Base-by-base conservation (phyloP, 1,139 yeast species). In the Saccharomycopsis phalli region DNA sequence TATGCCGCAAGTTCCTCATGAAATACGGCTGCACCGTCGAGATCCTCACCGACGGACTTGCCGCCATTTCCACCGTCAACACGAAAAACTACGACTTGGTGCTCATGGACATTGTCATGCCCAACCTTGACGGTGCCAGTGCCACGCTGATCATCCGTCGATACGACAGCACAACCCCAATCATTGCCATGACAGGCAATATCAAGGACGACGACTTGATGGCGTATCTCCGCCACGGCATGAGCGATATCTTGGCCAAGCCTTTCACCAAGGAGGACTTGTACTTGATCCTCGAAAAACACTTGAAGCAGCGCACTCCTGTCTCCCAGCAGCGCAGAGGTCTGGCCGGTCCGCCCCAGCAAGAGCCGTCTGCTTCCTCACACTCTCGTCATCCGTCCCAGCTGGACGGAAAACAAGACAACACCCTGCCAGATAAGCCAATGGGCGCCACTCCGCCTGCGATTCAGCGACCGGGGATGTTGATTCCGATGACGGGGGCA, bases 21-120 rank as follows among this genome's bases (percentile, higher is more conserved):
- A 82, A 84, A 54, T 86, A 82, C 56, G 97, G 97, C 1, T 88
- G 95, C 59, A 79, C 86, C 22, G 95, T 88, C 3, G 91, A 93
- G 34, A 86, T 86, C 21, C 96, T 87, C 0, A 81, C 87, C 14
- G 95, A 88, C 61, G 98, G 98, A 0, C 62, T 88, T 20, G 80
- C 83, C 34, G 96, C 96, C 2, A 86, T 91, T 37, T 73, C 79
- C 26, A 80, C 81, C 1, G 78, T 84, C 36, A 94, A 84, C 56
- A 74, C 73, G 44, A 73, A 76, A 28, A 74, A 77, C 51, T 87
- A 81, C 55, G 95, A 87, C 57, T 63, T 87, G 45, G 94, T 88
- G 1, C 63, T 88, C 40, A 86, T 88, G 94, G 95, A 87, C 60
- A 84, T 83, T 40, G 94, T 88, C 19, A 82, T 88, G 91, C 96